These are phyloP conservation scores for Cylindrotheca fusiformis DNA, from an alignment of 108 stramenopile genomes.

Conservation along the genomic window DNA sequence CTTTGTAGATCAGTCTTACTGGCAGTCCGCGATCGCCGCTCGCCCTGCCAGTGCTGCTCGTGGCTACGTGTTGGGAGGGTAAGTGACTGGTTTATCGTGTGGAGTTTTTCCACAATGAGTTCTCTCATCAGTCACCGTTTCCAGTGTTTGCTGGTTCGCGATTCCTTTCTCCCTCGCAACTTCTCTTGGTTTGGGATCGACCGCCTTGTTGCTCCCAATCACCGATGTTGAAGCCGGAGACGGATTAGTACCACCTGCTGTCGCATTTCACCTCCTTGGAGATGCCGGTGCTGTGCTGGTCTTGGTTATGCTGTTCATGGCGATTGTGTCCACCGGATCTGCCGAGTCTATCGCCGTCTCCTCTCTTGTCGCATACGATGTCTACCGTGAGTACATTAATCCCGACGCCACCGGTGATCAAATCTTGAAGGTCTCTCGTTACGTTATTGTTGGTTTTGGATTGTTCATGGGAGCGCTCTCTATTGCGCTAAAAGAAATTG, in stretches of 20 bases:
- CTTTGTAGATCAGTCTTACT: conserved; percentile 93
- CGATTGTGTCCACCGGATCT: conserved; percentile 90
- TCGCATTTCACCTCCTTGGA: conserved; percentile 81
- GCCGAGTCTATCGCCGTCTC: conserved; percentile 92
- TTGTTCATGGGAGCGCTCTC: conserved; percentile 79
- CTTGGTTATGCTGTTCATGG: conserved; percentile 95
- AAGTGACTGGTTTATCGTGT: conserved; percentile 10
- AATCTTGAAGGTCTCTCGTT: conserved; percentile 78
- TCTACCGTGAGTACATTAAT: conserved; percentile 91
- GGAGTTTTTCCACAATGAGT: background rate
- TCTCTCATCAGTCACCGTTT: background rate
- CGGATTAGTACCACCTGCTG: conserved; percentile 91
- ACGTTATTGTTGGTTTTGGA: conserved; percentile 78
- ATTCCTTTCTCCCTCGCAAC: conserved; percentile 89
- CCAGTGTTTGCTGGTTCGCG: conserved; percentile 88
- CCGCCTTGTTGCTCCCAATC: conserved; percentile 90
- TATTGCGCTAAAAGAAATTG: conserved; percentile 49
- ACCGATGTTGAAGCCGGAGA: conserved; percentile 72
- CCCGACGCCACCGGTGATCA: conserved; percentile 86
- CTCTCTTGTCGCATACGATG: conserved; percentile 88
- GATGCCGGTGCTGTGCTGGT: conserved; percentile 72
- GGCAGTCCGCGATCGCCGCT: conserved; percentile 94
- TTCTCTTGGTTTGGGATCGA: conserved; percentile 84
- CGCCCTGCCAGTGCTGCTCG: conserved; percentile 71
- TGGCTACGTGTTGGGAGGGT: conserved; percentile 93